Base-by-base conservation (phyloP, 257 asterid species). In the Eustoma russellianum region DNA sequence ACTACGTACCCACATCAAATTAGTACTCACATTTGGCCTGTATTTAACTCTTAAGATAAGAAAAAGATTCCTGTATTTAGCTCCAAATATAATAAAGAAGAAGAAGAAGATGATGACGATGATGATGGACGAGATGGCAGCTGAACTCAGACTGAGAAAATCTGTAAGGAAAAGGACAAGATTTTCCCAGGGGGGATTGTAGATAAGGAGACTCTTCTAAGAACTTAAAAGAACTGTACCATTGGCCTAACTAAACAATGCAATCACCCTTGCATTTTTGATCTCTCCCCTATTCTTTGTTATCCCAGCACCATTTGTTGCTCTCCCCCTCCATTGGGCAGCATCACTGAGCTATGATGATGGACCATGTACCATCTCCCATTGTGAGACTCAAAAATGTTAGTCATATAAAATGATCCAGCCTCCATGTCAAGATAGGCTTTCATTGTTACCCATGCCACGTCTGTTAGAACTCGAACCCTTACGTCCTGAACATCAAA, bases 341-440 rank as follows among this genome's bases (percentile, higher is more conserved):
- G 74, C 77, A 77, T 46, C 40, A 79, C 57, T 15, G 98, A 80
- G 68, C 78, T 75, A 77, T 91, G 98, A 70, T 91, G 95, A 80
- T 91, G 98, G 65, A 91, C 97, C 88, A 91, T 72, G 78, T 63
- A 76, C 98, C 98, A 91, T 65, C 94, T 81, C 60, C 95, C 97
- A 1, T 67, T 74, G 53, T 82, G 94, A 66, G 80, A 68, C 70
- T 91, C 98, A 34, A 65, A 91, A 38, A 85, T 16, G 41, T 85
- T 91, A 35, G 97, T 80, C 68, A 91, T 63, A 9, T 61, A 57
- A 65, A 79, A 83, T 15, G 84, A 74, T 14, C 83, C 77, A 5
- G 70, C 41, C 15, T 67, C 86, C 45, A 77, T 61, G 68, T 79
- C 82, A 48, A 64, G 77, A 38, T 38, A 38, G 30, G 84, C 98